Evolutionary conservation across 2,329 filamentous ascomycete species (phyloP).

Genomic region (Botrytis hyacinthi): DNA sequence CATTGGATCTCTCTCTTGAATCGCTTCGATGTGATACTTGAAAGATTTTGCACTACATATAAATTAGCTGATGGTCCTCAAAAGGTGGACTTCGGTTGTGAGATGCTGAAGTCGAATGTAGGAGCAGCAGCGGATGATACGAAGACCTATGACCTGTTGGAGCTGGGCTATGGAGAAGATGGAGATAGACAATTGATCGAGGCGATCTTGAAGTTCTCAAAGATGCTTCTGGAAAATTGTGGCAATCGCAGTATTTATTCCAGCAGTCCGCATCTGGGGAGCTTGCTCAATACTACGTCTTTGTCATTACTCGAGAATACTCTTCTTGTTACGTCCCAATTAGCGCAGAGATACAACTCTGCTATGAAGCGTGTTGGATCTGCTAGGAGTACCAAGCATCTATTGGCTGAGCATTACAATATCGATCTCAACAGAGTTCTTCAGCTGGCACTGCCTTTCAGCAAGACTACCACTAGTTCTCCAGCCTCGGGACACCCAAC

Average conservation of each 20-base stretch:
- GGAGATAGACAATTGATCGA: conserved; percentile 81
- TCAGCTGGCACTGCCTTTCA: conserved; percentile 78
- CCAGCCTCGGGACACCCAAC: conserved; percentile 50
- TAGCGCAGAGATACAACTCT: conserved; percentile 90
- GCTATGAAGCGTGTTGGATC: conserved; percentile 73
- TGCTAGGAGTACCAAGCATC: conserved; percentile 67
- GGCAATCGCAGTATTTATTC: conserved; percentile 95
- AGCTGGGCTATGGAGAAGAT: conserved; percentile 66
- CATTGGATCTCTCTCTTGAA: conserved; percentile 97
- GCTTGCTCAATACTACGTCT: conserved; percentile 84
- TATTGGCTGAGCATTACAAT: conserved; percentile 83
- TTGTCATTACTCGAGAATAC: conserved; percentile 74
- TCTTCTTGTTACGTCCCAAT: conserved; percentile 76
- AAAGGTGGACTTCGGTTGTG: conserved; percentile 67
- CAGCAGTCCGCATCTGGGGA: conserved; percentile 86
- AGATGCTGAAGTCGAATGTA: conserved; percentile 53
- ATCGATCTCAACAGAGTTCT: conserved; percentile 78
- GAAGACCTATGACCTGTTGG: conserved; percentile 49
- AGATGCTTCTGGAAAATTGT: conserved; percentile 87
- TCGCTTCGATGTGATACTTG: conserved; percentile 85
- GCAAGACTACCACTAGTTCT: conserved; percentile 60
- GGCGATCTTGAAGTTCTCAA: conserved; percentile 78
- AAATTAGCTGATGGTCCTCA: conserved; percentile 79
- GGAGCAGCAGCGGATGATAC: conserved; percentile 48
- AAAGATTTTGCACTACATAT: conserved; percentile 78